Evolutionary conservation across 306 rosid species (phyloP), one percentile per base, ranked within the genome.

Genomic region (Trifolium dubium): DNA sequence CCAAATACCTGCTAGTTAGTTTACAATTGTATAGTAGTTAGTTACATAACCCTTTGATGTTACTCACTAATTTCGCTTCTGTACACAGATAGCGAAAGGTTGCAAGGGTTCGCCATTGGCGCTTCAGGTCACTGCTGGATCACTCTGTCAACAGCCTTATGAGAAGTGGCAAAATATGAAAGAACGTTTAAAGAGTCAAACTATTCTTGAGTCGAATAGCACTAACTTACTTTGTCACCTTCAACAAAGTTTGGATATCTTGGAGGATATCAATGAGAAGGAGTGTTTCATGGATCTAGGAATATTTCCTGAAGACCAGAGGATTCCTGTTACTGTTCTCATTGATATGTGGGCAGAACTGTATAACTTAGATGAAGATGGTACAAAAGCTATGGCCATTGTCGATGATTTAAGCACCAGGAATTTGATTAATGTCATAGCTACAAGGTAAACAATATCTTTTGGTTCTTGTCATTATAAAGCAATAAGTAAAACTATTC

Each of bases 221-320:
- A 53, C 44, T 8, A 76, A 81, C n/a, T 72, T 92, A 66, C 86
- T 81, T 39, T 13, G 0, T 30, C 67, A 64, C 71, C 92, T 88
- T 47, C 77, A 87, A 74, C 86, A 83, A 46, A 85, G 85, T 76
- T 67, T 92, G 66, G 89, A 89, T 70, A 80, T 77, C 4, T 72
- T 82, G 79, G 89, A 82, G 39, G 63, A 82, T 29, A 68, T 73
- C 61, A 83, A 82, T 1, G 77, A 69, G 71, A 80, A 75, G 77
- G 86, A 84, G 61, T 84, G 87, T 73, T 92, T 92, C 88, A 37
- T 85, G 76, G 98, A 92, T 79, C 75, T 92, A 0, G 91, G 90
- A 30, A 80, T 87, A 11, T 90, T 92, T 70, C 96, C 90, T 1
- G 93, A 86, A 76, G 91, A 86, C 67, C 89, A 77, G 65, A 86